These are phyloP conservation scores for Schizothecium vesticola DNA, from an alignment of 495 filamentous ascomycete species.

Conservation along the genomic window DNA sequence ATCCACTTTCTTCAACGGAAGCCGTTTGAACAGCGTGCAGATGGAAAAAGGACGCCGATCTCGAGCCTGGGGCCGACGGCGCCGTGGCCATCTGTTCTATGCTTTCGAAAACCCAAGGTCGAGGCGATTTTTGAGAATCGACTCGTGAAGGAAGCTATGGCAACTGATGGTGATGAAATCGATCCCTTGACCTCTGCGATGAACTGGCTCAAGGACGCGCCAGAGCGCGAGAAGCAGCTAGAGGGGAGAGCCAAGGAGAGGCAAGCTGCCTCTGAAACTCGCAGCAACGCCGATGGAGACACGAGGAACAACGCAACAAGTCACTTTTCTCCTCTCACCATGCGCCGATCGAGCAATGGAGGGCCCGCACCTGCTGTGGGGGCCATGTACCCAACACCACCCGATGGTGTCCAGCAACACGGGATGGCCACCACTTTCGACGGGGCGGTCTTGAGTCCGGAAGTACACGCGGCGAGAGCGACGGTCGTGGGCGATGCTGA, in stretches of 20 bases:
- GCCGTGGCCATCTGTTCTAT: constrained; percentile 47
- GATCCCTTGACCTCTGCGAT: constrained; percentile 66
- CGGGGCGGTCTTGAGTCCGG: constrained; percentile 43
- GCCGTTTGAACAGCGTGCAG: constrained; percentile 35
- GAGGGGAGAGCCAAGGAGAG: constrained; percentile 49
- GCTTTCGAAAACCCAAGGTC: constrained; percentile 40
- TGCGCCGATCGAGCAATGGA: constrained; percentile 47
- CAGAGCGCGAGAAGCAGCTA: constrained; percentile 43
- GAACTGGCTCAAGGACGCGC: constrained; percentile 55
- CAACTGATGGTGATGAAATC: constrained; percentile 21
- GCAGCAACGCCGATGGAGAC: constrained; percentile 39
- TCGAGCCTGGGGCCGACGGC: constrained; percentile 29
- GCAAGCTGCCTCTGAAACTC: constrained; percentile 41
- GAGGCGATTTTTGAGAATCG: constrained; percentile 15
- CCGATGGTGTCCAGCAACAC: constrained; percentile 58
- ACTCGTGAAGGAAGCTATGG: constrained; percentile 13
- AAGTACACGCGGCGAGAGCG: constrained; percentile 25
- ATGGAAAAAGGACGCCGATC: constrained; percentile 39
- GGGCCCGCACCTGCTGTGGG: constrained; percentile 49
- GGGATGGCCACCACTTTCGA: constrained; percentile 47
- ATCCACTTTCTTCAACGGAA: constrained; percentile 31
- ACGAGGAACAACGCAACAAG: constrained; percentile 27
- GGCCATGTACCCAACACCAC: constrained; percentile 82
- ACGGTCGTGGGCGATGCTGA: constrained; percentile 27
- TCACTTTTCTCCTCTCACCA: constrained; percentile 38